These are phyloP conservation scores for Verruconis gallopava DNA, from an alignment of 2,329 filamentous ascomycete genomes.

Conservation along the genomic window DNA sequence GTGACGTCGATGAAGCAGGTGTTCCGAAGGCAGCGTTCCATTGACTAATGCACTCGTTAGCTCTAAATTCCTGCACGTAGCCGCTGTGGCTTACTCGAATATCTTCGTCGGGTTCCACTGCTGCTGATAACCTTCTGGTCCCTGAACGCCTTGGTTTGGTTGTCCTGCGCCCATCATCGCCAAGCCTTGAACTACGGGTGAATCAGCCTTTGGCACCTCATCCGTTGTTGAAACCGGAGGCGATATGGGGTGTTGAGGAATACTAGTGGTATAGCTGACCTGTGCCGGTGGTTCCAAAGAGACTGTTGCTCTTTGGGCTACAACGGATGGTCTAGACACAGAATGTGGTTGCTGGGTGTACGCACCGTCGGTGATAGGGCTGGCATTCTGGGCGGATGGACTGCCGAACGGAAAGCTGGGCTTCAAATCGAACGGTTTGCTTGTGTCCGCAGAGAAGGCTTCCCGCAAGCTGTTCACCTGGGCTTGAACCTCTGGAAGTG, in stretches of 20 bases:
- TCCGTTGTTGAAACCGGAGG: slow-evolving; percentile 64
- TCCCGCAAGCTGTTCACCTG: slow-evolving; percentile 82
- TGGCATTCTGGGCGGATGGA: slow-evolving; percentile 42
- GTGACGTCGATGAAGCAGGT: slow-evolving; percentile 34
- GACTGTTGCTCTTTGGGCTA: slow-evolving; percentile 25
- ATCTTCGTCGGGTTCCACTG: slow-evolving; percentile 79
- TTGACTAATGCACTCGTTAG: slow-evolving; percentile 45
- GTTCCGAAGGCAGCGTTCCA: slow-evolving; percentile 93
- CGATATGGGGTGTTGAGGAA: slow-evolving; percentile 54
- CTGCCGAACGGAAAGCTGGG: slow-evolving; percentile 78
- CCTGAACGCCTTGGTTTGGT: slow-evolving; percentile 33
- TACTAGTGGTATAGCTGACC: slow-evolving; percentile 45
- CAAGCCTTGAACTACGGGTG: slow-evolving; percentile 57
- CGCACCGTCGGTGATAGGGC: slow-evolving; percentile 42
- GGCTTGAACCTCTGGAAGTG: slow-evolving; percentile 77
- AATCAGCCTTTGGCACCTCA: slow-evolving; percentile 65
- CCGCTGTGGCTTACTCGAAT: slow-evolving; percentile 59
- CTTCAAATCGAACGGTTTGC: slow-evolving; percentile 80
- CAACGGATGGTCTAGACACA: slow-evolving; percentile 22
- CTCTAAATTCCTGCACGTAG: slow-evolving; percentile 7
- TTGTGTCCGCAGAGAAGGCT: slow-evolving; percentile 78
- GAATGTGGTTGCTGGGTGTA: slow-evolving; percentile 29
- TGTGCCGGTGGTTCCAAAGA: slow-evolving; percentile 40
- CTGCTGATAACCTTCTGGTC: slow-evolving; percentile 48
- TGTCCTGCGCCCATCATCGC: slow-evolving; percentile 51